phyloP scores from a whole-genome alignment of 2,329 filamentous ascomycete species.

The Hypoxylon sp. region DNA sequence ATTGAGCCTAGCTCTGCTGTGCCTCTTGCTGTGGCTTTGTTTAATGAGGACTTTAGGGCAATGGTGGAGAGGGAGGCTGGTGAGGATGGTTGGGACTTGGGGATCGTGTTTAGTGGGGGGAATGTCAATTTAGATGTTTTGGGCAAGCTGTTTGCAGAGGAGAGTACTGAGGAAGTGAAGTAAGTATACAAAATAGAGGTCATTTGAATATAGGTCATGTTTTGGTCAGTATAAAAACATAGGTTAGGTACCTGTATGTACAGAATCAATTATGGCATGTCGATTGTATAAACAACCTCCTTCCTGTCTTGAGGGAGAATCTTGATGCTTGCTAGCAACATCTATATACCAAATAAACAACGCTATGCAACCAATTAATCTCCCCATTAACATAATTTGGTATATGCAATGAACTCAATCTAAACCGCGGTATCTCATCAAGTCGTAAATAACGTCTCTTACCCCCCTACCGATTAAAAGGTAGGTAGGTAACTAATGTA shows the following conservation, averaged over 20 bases:
- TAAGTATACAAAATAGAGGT: neutral
- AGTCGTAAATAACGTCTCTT: slow-evolving; percentile 1
- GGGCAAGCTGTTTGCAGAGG: slow-evolving; percentile 64
- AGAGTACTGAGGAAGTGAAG: neutral
- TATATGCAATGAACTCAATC: neutral
- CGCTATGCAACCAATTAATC: neutral
- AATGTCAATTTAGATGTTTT: slow-evolving; percentile 71
- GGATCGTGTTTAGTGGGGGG: slow-evolving; percentile 72
- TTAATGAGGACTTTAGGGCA: slow-evolving; percentile 84
- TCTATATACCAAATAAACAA: neutral
- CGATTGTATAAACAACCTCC: neutral
- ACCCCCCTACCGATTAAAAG: neutral
- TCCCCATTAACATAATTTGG: neutral
- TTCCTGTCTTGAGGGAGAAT: neutral
- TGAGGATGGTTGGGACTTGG: slow-evolving; percentile 79
- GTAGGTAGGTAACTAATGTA: neutral
- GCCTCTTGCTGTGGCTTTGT: slow-evolving; percentile 85
- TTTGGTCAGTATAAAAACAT: neutral
- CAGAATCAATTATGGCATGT: neutral
- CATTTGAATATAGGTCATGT: neutral
- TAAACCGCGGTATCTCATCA: slow-evolving; percentile 18
- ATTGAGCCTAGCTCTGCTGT: slow-evolving; percentile 92
- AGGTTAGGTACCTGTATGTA: neutral
- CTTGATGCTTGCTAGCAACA: neutral
- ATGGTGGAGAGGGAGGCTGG: slow-evolving; percentile 80